Evolutionary conservation across 169 alveolate genomes (phyloP), one percentile per base, ranked within the genome.

Genomic region (Babesia bovis): DNA sequence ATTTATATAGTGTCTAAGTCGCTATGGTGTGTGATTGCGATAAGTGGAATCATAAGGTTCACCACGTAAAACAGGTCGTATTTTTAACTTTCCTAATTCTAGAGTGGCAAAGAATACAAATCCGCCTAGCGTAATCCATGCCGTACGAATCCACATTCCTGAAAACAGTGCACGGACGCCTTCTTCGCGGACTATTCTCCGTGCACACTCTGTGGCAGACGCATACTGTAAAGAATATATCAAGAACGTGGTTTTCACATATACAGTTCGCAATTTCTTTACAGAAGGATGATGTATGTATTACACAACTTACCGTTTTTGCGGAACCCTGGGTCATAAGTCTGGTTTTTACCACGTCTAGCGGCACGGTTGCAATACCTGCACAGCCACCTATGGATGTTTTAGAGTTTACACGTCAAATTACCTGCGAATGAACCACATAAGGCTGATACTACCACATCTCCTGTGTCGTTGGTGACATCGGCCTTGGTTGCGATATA

Each of bases 321-420:
- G 63, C 51, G 32, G 85, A 38, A 28, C 92, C 96, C 83, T 97
- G 95, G 9, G 98, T 95, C 87, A 96, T 94, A 70, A 96, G 91
- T 58, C 97, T 83, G 19, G 99, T 96, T 81, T 97, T 97, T 44
- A 95, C 88, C 59, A 96, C 98, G 77, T 97, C 99, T 30, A 97
- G 81, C 28, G 99, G 99, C 40, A 89, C 96, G 4, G 99, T 95
- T 40, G 95, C 73, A 51, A 91, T 83, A 10, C 97, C 98, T 30
- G 99, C 97, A n/a, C 94, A 56, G 26, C 97, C 98, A 5, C 98
- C 99, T 73, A 90, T 79, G 25, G 36, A 21, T 26, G 6, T 51
- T 23, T 65, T 38, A 10, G 26, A 26, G 32, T 30, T n/a, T 41
- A 23, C 35, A 40, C 50, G 25, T 13, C 4, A n/a, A n/a, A 23